Conservation (phyloP, 2,329 filamentous ascomycete species). For the Ceratocystis albifundus region DNA sequence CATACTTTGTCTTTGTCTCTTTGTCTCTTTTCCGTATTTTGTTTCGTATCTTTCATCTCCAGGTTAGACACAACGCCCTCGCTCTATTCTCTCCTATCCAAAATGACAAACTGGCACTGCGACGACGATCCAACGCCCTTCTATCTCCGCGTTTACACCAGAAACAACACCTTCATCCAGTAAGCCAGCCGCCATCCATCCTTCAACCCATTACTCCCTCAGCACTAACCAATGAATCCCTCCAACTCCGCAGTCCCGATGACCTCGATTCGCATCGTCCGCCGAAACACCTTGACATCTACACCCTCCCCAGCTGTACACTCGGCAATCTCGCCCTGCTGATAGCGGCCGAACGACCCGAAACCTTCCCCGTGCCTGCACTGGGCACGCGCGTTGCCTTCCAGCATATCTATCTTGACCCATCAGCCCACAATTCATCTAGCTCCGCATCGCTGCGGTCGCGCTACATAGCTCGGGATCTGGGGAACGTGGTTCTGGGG, state of each 20-base stretch:
- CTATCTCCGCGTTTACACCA: constrained; percentile 75
- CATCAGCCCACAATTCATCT: constrained; percentile 31
- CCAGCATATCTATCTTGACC: constrained; percentile 74
- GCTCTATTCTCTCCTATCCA: constrained; percentile 23
- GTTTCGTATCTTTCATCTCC: no score
- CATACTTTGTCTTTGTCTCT: background rate
- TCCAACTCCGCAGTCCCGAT: constrained; percentile 43
- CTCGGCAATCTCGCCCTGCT: constrained; percentile 70
- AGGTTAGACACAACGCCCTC: no score
- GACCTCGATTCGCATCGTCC: constrained; percentile 54
- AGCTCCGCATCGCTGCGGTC: constrained; percentile 25
- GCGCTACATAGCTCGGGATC: constrained; percentile 64
- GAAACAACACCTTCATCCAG: constrained; percentile 60
- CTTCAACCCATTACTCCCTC: background rate
- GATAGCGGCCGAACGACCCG: constrained; percentile 53
- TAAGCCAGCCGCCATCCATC: constrained; percentile 28
- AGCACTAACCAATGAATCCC: background rate
- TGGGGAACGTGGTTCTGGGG: constrained; percentile 74
- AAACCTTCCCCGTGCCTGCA: constrained; percentile 58
- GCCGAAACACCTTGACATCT: constrained; percentile 61
- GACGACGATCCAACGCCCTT: constrained; percentile 54
- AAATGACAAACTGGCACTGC: constrained; percentile 16
- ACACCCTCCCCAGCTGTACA: constrained; percentile 76
- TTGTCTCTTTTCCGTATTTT: no score
- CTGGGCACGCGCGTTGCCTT: constrained; percentile 80